Evolutionary conservation across 2,329 filamentous ascomycete genomes (phyloP), one percentile per base, ranked within the genome.

Genomic region (Aspergillus quadricinctus): DNA sequence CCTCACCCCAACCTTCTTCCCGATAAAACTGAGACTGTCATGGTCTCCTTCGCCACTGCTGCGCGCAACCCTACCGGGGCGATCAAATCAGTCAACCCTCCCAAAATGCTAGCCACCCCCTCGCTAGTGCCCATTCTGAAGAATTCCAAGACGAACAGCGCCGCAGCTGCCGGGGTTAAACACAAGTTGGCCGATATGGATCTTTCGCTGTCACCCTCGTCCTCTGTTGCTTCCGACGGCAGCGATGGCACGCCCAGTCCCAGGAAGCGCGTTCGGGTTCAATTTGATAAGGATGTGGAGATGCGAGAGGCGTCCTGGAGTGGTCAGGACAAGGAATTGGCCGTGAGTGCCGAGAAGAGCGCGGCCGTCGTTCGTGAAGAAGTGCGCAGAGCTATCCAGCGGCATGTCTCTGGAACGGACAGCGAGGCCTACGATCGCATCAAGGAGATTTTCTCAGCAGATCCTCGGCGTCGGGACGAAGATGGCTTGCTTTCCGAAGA

Each of bases 341-440:
- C 54, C n/a, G 48, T 21, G 23, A 55, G 57, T 10, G 74, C 72
- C 56, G 80, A 81, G 60, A 85, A 84, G 72, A 80, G 79, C 56
- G 71, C 77, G 55, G 80, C 82, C 49, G 75, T 87, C 49, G 78
- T 87, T 53, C 80, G 80, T 53, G 83, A 87, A 67, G 83, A 87
- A 67, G 83, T 87, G 23, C 78, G 81, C 60, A 76, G 81, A 58
- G 83, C 81, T 55, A 77, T 85, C 48, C 78, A 83, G 64, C 77
- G 78, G 65, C 81, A 81, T 66, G 65, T 75, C 52, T 75, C 78
- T 4, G 69, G 72, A 23, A 77, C 78, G 56, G 82, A 86, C 61
- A 82, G 81, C 64, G 76, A 79, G 50, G 77, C 73, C 55, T 87
- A 87, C 65, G 80, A 84, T 61, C 77, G 78, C 59, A 71, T 87